phyloP scores from a whole-genome alignment of 768 basidiomycete genomes.

The Suillus subluteus region DNA sequence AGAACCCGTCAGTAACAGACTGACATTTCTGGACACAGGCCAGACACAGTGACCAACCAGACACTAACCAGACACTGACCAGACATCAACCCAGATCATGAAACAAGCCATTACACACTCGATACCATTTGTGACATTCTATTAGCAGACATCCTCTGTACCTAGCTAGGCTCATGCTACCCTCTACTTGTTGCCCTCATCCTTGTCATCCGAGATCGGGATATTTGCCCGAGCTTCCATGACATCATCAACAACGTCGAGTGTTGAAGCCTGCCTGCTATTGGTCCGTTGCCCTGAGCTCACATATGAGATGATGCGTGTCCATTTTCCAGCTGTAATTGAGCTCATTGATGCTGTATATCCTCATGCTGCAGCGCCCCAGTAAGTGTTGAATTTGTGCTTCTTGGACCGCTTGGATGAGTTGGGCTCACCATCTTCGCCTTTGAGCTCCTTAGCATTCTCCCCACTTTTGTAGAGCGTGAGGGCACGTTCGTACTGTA shows the following conservation, averaged over 20 bases:
- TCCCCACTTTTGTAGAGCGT: conserved; percentile 12
- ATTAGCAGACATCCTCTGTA: conserved; percentile 1
- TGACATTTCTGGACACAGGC: not conserved
- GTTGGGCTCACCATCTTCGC: not conserved
- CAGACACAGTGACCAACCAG: conserved; percentile 1
- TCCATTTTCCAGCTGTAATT: conserved; percentile 9
- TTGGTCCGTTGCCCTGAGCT: not conserved
- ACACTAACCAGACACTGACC: not conserved
- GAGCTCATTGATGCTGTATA: conserved; percentile 5
- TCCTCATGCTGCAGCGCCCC: conserved; percentile 1
- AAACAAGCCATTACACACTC: not conserved
- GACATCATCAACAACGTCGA: not conserved
- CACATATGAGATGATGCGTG: not conserved
- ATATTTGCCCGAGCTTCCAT: not conserved
- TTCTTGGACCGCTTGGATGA: not conserved
- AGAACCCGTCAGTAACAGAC: conserved; percentile 2
- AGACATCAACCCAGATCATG: not conserved
- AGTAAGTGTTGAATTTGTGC: conserved; percentile 7
- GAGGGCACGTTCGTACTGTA: conserved; percentile 10
- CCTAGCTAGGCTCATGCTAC: conserved; percentile 2
- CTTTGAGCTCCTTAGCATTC: conserved; percentile 6
- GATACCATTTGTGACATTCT: not conserved
- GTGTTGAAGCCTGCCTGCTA: not conserved
- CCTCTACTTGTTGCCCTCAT: not conserved
- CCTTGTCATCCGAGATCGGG: not conserved